Conservation (phyloP, 1,139 yeast genomes). For the Taiozyma sp. region DNA sequence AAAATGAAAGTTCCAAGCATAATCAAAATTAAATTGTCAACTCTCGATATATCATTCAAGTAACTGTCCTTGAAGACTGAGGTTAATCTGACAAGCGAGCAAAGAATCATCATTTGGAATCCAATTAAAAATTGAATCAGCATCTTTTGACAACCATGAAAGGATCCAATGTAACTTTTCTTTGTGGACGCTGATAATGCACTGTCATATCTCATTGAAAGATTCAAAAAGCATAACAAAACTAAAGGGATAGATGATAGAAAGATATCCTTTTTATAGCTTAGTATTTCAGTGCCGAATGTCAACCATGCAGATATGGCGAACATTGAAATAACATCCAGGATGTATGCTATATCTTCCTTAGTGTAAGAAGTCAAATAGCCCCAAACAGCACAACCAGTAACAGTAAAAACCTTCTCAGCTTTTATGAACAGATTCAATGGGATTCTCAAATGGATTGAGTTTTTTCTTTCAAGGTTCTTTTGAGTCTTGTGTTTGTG, state of each 20-base stretch:
- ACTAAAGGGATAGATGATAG: conserved; percentile 2
- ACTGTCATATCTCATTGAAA: background rate
- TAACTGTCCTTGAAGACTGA: conserved; percentile 2
- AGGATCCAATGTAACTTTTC: background rate
- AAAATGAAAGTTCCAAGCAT: conserved; percentile 1
- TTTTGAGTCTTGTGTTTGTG: background rate
- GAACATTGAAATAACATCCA: conserved; percentile 5
- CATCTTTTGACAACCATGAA: background rate
- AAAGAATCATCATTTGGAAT: conserved; percentile 3
- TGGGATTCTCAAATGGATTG: conserved; percentile 8
- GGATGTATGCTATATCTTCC: background rate
- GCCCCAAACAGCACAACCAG: background rate
- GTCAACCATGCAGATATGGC: background rate
- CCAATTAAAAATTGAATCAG: conserved; percentile 1
- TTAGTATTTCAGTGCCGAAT: conserved; percentile 5
- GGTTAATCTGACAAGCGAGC: conserved; percentile 4
- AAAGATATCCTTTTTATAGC: conserved; percentile 3
- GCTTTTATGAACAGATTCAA: background rate
- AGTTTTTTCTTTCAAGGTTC: conserved; percentile 1
- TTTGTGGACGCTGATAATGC: background rate
- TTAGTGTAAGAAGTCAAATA: background rate
- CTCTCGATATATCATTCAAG: background rate
- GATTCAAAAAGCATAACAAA: conserved; percentile 1
- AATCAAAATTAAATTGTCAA: conserved; percentile 5
- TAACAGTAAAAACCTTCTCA: background rate